Percentiles rank a stretch among this genome's conserved stretches.
These are phyloP conservation scores for Sugiyamaella castrensis DNA, from an alignment of 1,139 yeast genomes.

Conservation along the genomic window DNA sequence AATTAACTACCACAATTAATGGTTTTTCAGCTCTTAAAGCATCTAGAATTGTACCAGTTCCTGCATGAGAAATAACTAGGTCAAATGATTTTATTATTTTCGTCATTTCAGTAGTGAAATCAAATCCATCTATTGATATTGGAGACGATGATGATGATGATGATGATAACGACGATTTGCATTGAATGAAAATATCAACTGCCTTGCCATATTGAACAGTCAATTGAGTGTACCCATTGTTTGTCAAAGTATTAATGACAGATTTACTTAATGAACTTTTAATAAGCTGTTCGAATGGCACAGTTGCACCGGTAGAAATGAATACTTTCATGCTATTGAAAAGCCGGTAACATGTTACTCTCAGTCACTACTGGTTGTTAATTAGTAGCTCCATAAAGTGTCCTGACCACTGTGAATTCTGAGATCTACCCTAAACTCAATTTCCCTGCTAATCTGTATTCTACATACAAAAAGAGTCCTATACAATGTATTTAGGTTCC, in stretches of 20 bases:
- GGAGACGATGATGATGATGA: slow-evolving; percentile 21
- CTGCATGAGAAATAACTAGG: slow-evolving; percentile 83
- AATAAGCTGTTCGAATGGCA: slow-evolving; percentile 63
- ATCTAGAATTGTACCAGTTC: slow-evolving; percentile 86
- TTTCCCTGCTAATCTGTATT: no score
- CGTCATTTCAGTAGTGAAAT: slow-evolving; percentile 44
- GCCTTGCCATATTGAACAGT: slow-evolving; percentile 71
- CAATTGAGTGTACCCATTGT: slow-evolving; percentile 43
- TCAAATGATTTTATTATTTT: slow-evolving; percentile 44
- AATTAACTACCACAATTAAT: slow-evolving; percentile 69
- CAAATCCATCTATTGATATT: slow-evolving; percentile 41
- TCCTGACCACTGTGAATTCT: no score
- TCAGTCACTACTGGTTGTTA: no score
- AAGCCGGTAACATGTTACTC: no score
- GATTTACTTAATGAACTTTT: slow-evolving; percentile 38
- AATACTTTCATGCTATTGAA: slow-evolving; percentile 40
- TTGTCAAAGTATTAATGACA: slow-evolving; percentile 41
- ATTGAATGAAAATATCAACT: slow-evolving; percentile 14
- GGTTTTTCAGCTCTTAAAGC: slow-evolving; percentile 55
- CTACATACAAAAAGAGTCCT: no score
- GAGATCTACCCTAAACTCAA: no score
- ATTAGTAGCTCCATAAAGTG: no score
- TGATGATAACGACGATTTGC: neutral
- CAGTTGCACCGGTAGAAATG: slow-evolving; percentile 84
- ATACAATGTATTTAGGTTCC: no score